Percentiles rank a stretch among this genome's conserved stretches.
phyloP scores from a whole-genome alignment of 2,329 filamentous ascomycete genomes.

The Colletotrichum liaoningense region DNA sequence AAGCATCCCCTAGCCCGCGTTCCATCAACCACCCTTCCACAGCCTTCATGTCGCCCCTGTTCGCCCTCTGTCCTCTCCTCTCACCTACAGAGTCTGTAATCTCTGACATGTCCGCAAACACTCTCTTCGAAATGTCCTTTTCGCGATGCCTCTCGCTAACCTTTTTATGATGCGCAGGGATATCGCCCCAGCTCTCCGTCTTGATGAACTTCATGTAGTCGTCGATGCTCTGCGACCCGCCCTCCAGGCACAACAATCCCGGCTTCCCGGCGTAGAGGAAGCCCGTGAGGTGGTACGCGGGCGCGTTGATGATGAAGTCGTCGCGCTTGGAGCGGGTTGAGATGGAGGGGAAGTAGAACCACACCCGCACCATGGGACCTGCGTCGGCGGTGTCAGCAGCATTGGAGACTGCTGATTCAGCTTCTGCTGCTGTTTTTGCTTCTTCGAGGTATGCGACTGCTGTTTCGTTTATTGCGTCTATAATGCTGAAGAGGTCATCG shows the following conservation, averaged over 20 bases:
- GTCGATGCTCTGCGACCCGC: conserved; percentile 59
- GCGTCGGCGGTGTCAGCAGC: neutral
- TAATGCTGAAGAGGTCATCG: conserved; percentile 56
- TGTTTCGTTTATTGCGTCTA: conserved; percentile 56
- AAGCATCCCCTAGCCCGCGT: conserved; percentile 55
- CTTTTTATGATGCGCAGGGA: conserved; percentile 71
- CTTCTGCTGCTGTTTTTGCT: conserved; percentile 27
- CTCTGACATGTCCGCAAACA: conserved; percentile 67
- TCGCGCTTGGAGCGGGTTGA: conserved; percentile 68
- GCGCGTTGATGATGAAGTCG: conserved; percentile 66
- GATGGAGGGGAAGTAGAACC: conserved; percentile 74
- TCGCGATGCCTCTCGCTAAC: conserved; percentile 67
- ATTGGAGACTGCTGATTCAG: neutral
- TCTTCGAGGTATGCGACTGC: conserved; percentile 44
- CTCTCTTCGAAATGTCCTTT: conserved; percentile 46
- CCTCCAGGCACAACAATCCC: conserved; percentile 64
- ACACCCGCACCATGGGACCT: conserved; percentile 59
- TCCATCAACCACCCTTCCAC: conserved; percentile 61
- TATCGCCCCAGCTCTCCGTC: conserved; percentile 72
- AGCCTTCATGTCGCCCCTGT: conserved; percentile 64
- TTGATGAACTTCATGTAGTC: conserved; percentile 73
- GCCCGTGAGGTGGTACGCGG: conserved; percentile 64
- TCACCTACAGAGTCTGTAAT: conserved; percentile 64
- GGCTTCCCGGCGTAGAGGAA: conserved; percentile 72
- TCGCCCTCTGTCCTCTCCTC: conserved; percentile 59